These are phyloP conservation scores for Vigna radiata DNA, from an alignment of 306 rosid species.

Conservation along the genomic window DNA sequence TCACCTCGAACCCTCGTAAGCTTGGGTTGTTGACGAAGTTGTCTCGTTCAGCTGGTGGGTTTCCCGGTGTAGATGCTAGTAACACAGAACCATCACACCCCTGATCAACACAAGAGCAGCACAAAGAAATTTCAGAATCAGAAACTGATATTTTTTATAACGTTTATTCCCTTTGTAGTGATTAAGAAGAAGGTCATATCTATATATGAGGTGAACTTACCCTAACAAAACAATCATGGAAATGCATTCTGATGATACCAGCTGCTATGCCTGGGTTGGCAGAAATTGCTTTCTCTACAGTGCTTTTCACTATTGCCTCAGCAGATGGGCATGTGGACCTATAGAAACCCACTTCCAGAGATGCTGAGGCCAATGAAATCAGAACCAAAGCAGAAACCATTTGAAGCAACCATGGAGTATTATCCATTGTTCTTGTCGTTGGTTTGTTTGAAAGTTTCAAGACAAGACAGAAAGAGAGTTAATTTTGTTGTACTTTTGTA, in stretches of 20 bases:
- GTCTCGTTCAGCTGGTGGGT: not conserved
- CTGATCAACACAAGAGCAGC: not conserved
- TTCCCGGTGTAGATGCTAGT: not conserved
- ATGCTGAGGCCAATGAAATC: conserved; percentile 28
- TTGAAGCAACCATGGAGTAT: not conserved
- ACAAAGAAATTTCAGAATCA: not conserved
- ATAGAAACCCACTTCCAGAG: conserved; percentile 36
- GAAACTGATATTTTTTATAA: not conserved
- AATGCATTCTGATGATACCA: conserved; percentile 41
- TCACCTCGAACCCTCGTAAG: not conserved
- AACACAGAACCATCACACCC: not conserved
- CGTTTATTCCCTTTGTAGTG: too few relatives aligned
- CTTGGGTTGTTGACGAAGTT: not conserved
- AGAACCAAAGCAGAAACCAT: not conserved
- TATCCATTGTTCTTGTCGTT: not conserved
- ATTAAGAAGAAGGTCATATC: too few relatives aligned
- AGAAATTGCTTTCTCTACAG: conserved; percentile 35
- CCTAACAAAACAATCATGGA: conserved; percentile 45
- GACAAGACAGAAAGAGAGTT: not conserved
- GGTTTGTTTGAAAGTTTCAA: not conserved
- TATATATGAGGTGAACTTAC: not conserved
- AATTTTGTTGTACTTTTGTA: not conserved
- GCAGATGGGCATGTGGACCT: conserved; percentile 38
- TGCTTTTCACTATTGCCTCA: conserved; percentile 30
- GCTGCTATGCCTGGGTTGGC: conserved; percentile 37